phyloP scores from a whole-genome alignment of 75 land plant genomes.

The Pseudotsuga menziesii region DNA sequence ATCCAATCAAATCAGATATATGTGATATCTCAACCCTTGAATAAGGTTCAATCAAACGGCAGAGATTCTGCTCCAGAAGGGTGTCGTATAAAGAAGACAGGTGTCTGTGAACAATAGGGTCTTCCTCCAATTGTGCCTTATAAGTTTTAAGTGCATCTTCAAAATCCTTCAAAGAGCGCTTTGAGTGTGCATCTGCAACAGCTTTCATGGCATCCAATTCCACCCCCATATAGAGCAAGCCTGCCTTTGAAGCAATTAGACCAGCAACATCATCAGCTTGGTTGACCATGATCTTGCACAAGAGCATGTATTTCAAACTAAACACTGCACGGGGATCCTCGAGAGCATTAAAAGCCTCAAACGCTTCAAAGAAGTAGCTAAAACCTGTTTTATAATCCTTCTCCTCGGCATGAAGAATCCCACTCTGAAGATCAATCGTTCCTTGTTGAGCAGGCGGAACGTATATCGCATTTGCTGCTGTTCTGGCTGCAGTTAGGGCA shows the following conservation, averaged over 20 bases:
- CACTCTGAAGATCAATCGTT: constrained; percentile 67
- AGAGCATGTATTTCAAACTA: constrained; percentile 64
- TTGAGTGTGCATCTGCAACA: constrained; percentile 68
- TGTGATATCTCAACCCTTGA: constrained; percentile 69
- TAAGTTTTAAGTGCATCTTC: constrained; percentile 50
- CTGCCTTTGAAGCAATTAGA: constrained; percentile 77
- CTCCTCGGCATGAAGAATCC: constrained; percentile 48
- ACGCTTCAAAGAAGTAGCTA: constrained; percentile 62
- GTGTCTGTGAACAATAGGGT: constrained; percentile 66
- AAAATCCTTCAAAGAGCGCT: constrained; percentile 62
- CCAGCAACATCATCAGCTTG: constrained; percentile 76
- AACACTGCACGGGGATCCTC: constrained; percentile 64
- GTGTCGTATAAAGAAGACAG: constrained; percentile 64
- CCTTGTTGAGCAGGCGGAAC: constrained; percentile 78
- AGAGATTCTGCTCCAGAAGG: constrained; percentile 68
- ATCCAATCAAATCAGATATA: constrained; percentile 63
- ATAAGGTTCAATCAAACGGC: constrained; percentile 69
- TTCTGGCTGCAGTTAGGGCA: constrained; percentile 68
- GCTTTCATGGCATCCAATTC: constrained; percentile 85
- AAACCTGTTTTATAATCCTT: constrained; percentile 44
- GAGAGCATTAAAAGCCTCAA: constrained; percentile 72
- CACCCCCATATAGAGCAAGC: constrained; percentile 60
- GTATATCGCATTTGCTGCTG: constrained; percentile 77
- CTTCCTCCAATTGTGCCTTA: constrained; percentile 63
- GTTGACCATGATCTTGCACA: constrained; percentile 70